A percentile compares a stretch with the other conserved stretches of the same genome.
Evolutionary conservation across 139 green algal species (phyloP).

Genomic region (Penium margaritaceum): DNA sequence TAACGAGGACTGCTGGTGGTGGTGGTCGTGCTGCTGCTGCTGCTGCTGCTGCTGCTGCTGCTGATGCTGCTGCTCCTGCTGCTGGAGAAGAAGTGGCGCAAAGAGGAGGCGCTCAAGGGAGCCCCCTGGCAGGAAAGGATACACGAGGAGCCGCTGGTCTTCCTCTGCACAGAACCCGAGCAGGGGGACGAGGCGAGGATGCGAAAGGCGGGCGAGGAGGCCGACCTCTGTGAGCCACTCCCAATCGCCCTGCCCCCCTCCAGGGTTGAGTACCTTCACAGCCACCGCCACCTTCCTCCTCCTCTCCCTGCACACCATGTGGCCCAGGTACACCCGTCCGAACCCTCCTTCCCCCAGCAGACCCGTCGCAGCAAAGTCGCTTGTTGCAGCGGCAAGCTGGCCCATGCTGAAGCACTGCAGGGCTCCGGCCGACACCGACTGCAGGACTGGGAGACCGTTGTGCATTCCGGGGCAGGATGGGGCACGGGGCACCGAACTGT

Average conservation of each 20-base stretch:
- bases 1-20: no score
- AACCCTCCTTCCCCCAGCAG: neutral
- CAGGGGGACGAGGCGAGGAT: conserved; percentile 20
- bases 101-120: conserved; percentile 30
- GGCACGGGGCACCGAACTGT: neutral
- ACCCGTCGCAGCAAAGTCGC: neutral
- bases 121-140: conserved; percentile 25
- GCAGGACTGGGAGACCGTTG: conserved; percentile 7
- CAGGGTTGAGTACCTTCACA: conserved; percentile 13
- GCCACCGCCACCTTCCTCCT: neutral
- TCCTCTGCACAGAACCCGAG: conserved; percentile 37
- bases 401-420: neutral
- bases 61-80: no score
- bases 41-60: neutral
- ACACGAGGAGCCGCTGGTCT: conserved; percentile 40
- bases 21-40: no score
- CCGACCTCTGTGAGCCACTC: neutral
- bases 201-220: neutral
- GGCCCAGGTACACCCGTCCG: neutral
- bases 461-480: neutral
- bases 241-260: neutral
- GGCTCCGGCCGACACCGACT: neutral
- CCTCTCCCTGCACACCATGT: neutral
- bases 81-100: neutral
- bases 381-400: neutral